A percentile compares a stretch with the other conserved stretches of the same genome.
Evolutionary conservation across 768 basidiomycete species (phyloP).

Genomic region (Serendipita vermifera): DNA sequence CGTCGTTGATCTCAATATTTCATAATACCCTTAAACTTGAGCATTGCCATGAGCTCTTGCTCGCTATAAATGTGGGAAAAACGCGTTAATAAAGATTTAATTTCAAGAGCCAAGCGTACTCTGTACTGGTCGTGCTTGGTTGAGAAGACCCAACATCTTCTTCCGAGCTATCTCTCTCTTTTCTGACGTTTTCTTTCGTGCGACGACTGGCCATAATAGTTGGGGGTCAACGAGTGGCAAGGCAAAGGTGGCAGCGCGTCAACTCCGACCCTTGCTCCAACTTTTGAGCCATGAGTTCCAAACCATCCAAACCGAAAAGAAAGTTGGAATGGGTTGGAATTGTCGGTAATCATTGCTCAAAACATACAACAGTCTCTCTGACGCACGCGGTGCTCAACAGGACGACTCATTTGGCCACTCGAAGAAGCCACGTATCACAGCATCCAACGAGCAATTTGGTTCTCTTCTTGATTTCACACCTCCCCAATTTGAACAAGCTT

Average conservation of each 20-base stretch:
- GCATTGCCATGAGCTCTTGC: too few species aligned
- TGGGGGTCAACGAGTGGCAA: not conserved
- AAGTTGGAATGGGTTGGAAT: not conserved
- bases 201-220: not conserved
- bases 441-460: not conserved
- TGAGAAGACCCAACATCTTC: not conserved
- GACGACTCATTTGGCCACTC: not conserved
- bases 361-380: too few species aligned
- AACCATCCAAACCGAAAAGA: constrained; percentile 1
- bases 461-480: not conserved
- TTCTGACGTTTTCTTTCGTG: not conserved
- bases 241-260: not conserved
- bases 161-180: not conserved
- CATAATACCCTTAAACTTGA: too few species aligned
- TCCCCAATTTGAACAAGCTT: not conserved
- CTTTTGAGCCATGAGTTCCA: not conserved
- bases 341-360: too few species aligned
- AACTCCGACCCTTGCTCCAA: not conserved
- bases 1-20: too few species aligned
- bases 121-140: not conserved
- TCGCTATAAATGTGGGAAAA: too few species aligned
- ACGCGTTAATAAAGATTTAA: too few species aligned
- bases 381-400: too few species aligned
- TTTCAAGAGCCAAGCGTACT: too few species aligned
- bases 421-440: not conserved